Evolutionary conservation across 2,329 filamentous ascomycete species (phyloP).

Genomic region (Sporothrix variecibatus): DNA sequence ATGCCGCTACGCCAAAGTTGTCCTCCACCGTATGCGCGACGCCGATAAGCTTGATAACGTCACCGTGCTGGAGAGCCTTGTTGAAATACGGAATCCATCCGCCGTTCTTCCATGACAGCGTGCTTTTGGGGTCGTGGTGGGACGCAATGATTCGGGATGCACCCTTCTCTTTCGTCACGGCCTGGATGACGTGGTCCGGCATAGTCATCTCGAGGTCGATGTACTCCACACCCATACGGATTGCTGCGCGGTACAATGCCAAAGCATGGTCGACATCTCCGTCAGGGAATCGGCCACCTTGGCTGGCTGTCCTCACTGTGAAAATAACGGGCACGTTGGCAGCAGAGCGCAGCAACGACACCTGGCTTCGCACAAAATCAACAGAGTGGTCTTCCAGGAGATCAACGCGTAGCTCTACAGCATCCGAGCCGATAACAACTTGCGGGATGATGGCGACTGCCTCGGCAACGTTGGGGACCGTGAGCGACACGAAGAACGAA

Average conservation of each 20-base stretch:
- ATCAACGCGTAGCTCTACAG: conserved; percentile 92
- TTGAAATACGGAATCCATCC: conserved; percentile 92
- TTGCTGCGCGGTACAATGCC: conserved; percentile 73
- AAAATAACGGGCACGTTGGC: conserved; percentile 76
- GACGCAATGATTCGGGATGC: conserved; percentile 87
- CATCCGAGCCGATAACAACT: conserved; percentile 83
- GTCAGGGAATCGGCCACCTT: conserved; percentile 88
- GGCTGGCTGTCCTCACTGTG: conserved; percentile 80
- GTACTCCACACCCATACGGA: conserved; percentile 87
- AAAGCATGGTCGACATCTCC: conserved; percentile 68
- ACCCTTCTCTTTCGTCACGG: conserved; percentile 66
- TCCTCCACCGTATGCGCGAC: conserved; percentile 74
- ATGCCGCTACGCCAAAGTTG: conserved; percentile 81
- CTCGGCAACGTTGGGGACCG: conserved; percentile 70
- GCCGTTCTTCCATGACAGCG: conserved; percentile 86
- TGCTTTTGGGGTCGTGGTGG: conserved; percentile 82
- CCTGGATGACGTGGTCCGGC: conserved; percentile 71
- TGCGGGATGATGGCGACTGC: conserved; percentile 66
- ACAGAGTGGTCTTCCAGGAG: conserved; percentile 73
- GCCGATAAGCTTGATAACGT: conserved; percentile 93
- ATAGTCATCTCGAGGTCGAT: conserved; percentile 90
- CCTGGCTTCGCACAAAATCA: conserved; percentile 79
- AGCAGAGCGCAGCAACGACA: conserved; percentile 73
- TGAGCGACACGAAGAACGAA: conserved; percentile 92
- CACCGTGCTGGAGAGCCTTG: conserved; percentile 82